Evolutionary conservation across 2,329 filamentous ascomycete genomes (phyloP).

Genomic region (Waltergamsia citrina): DNA sequence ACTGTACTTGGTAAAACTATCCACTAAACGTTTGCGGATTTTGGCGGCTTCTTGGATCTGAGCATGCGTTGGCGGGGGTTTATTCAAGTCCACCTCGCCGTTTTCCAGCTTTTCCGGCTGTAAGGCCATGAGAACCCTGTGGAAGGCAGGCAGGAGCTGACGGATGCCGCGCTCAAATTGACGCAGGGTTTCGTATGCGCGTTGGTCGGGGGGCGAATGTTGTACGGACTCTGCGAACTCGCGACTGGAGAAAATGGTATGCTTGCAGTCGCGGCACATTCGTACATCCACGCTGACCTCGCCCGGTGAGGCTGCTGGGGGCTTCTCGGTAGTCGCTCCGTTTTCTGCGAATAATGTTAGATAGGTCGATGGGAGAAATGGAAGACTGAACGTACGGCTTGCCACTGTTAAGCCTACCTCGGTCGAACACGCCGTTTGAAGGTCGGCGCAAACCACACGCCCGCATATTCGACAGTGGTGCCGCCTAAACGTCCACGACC

Average conservation of each 20-base stretch:
- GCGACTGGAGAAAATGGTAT: slow-evolving; percentile 51
- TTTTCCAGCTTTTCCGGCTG: slow-evolving; percentile 42
- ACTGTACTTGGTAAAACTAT: slow-evolving; percentile 84
- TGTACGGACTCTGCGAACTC: slow-evolving; percentile 67
- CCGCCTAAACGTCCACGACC: slow-evolving; percentile 81
- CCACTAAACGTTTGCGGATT: slow-evolving; percentile 79
- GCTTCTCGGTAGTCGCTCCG: slow-evolving; percentile 35
- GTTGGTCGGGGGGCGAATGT: slow-evolving; percentile 63
- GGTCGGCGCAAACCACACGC: slow-evolving; percentile 84
- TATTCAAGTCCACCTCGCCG: slow-evolving; percentile 24
- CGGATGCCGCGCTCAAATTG: slow-evolving; percentile 86
- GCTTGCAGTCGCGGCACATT: slow-evolving; percentile 83
- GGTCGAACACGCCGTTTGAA: slow-evolving; percentile 71
- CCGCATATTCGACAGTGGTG: slow-evolving; percentile 95
- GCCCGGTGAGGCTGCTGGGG: slow-evolving; percentile 15
- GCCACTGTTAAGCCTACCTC: slow-evolving; percentile 76
- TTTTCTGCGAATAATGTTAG: slow-evolving; percentile 8
- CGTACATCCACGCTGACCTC: slow-evolving; percentile 70
- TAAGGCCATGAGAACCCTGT: slow-evolving; percentile 62
- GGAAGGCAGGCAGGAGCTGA: slow-evolving; percentile 73
- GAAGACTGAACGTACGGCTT: slow-evolving; percentile 23
- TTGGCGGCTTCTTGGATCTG: slow-evolving; percentile 82
- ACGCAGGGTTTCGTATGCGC: slow-evolving; percentile 71
- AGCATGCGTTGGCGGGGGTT: slow-evolving; percentile 40
- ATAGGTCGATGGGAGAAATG: slow-evolving; percentile 4